Evolutionary conservation across 2,329 filamentous ascomycete genomes (phyloP), one percentile per base, ranked within the genome.

Genomic region (Thyridium curvatum): DNA sequence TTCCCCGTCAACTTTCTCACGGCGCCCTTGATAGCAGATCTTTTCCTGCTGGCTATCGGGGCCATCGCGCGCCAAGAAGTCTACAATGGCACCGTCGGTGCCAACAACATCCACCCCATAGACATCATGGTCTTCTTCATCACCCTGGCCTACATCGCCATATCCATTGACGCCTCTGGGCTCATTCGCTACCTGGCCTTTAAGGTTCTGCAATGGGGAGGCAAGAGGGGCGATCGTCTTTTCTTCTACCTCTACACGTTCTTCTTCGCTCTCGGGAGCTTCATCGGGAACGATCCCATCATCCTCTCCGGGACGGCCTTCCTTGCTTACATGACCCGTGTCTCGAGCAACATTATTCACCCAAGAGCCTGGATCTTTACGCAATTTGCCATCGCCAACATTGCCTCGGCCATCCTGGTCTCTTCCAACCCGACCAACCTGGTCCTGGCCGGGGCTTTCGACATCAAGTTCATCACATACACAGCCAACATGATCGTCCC

Each of bases 401-500:
- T 87, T 35, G 79, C 78, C 2, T 87, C 84, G 0, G 82, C 84
- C 1, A 84, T 87, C 17, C 65, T 89, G 12, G 84, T 89, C 9
- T 87, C 84, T 0, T 87, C 83, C 0, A 88, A 88, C 43, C 84
- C 84, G 0, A 87, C 84, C 3, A 88, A 88, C 40, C 70, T 87
- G 8, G 83, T 87, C 1, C 69, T 87, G 0, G 82, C 83, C 0
- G 82, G 83, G 4, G 84, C 84, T 3, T 87, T 87, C 51, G 52
- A 74, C 4, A 81, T 87, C 62, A 82, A 73, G 37, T 87, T 87
- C 55, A 76, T 87, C 52, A 68, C 75, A 31, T 87, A 87, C 52
- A 86, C 82, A 0, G 82, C 79, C n/a, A 85, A 87, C 52, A 84
- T 87, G 72, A 81, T 87, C 14, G 79, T 87, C 0, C 84, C 84